phyloP scores from a whole-genome alignment of 2,329 filamentous ascomycete species.

The Pestalotiopsis sp. region DNA sequence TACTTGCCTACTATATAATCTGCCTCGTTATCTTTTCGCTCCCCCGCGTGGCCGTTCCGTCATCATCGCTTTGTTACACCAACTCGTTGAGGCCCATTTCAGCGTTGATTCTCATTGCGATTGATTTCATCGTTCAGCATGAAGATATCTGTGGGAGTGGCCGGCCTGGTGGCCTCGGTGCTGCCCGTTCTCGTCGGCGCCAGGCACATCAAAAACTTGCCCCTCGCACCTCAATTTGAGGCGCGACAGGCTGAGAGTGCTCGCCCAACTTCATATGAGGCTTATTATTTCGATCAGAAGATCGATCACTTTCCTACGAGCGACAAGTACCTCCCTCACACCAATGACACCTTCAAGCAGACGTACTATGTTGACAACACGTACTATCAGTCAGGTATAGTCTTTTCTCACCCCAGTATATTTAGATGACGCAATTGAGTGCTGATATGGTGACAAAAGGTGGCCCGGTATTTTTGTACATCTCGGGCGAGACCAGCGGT shows the following conservation, averaged over 20 bases:
- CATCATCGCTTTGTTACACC: not conserved
- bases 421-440: not conserved
- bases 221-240: not conserved
- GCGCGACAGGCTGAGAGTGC: not conserved
- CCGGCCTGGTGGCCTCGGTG: not conserved
- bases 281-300: constrained; percentile 35
- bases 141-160: not conserved
- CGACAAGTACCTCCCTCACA: constrained; percentile 41
- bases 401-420: not conserved
- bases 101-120: not conserved
- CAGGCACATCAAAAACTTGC: not conserved
- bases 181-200: not conserved
- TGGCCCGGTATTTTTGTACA: constrained; percentile 42
- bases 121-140: constrained; percentile 2
- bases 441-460: constrained; percentile 34
- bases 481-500: constrained; percentile 34
- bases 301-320: constrained; percentile 50
- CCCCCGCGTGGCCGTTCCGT: not conserved
- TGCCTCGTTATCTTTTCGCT: not conserved
- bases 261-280: constrained; percentile 21
- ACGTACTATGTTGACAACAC: constrained; percentile 56
- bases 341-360: constrained; percentile 54
- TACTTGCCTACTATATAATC: not conserved
- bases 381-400: constrained; percentile 49
- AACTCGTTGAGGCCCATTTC: not conserved